These are phyloP conservation scores for Gautieria morchelliformis DNA, from an alignment of 768 basidiomycete genomes.

Conservation along the genomic window DNA sequence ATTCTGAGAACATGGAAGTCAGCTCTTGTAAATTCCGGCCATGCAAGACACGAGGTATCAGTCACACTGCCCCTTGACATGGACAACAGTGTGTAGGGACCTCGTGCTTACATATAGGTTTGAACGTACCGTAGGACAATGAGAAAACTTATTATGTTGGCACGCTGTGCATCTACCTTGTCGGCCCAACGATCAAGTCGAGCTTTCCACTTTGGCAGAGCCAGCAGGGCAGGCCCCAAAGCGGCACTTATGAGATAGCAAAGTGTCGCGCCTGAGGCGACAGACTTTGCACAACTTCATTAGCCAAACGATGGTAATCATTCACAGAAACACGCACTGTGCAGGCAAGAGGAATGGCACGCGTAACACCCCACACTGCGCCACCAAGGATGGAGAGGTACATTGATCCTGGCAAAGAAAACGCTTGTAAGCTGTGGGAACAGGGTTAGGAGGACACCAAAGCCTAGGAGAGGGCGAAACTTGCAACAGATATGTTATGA, in stretches of 20 bases:
- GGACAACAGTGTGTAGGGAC: not conserved
- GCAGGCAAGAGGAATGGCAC: constrained; percentile 84
- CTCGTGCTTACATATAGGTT: not conserved
- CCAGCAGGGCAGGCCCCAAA: constrained; percentile 84
- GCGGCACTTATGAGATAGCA: constrained; percentile 91
- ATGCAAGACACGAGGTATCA: not conserved
- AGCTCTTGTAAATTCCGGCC: not conserved
- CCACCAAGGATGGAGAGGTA: constrained; percentile 95
- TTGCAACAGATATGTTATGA: constrained; percentile 86
- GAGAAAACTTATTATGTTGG: constrained; percentile 84
- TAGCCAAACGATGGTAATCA: not conserved
- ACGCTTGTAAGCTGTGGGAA: constrained; percentile 73
- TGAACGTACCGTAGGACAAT: constrained; percentile 54
- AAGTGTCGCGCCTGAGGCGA: constrained; percentile 82
- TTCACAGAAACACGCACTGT: constrained; percentile 28
- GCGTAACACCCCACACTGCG: constrained; percentile 85
- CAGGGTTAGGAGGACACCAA: not conserved
- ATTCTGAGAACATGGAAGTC: constrained; percentile 38
- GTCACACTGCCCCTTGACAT: too few species aligned
- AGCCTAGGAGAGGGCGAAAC: constrained; percentile 24
- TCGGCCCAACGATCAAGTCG: constrained; percentile 73
- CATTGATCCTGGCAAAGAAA: constrained; percentile 95
- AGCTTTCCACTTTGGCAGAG: constrained; percentile 77
- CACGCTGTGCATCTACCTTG: constrained; percentile 69
- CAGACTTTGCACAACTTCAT: constrained; percentile 38